These are phyloP conservation scores for Gynochthodes officinalis DNA, from an alignment of 257 asterid species.

Conservation along the genomic window DNA sequence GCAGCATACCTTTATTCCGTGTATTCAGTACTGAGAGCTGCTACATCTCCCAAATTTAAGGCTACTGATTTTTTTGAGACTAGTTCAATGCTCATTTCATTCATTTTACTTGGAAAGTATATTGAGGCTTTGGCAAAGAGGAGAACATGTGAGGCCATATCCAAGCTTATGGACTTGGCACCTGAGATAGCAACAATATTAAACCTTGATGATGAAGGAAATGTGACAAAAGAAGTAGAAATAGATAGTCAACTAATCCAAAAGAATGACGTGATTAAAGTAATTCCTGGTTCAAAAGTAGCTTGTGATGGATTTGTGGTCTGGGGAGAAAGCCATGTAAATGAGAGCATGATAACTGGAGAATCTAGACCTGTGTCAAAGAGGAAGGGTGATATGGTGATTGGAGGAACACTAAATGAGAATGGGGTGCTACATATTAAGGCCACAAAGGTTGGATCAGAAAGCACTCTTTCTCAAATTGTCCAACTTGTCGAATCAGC, in stretches of 20 bases:
- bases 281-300: conserved; percentile 69
- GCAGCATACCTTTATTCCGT: conserved; percentile 48
- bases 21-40: conserved; percentile 42
- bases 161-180: conserved; percentile 67
- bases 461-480: conserved; percentile 65
- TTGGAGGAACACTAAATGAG: conserved; percentile 71
- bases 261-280: conserved; percentile 55
- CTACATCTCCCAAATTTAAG: conserved; percentile 31
- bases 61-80: conserved; percentile 48
- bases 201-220: conserved; percentile 36
- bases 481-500: conserved; percentile 53
- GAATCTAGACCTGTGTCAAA: conserved; percentile 66
- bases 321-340: conserved; percentile 48
- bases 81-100: conserved; percentile 45
- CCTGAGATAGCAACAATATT: conserved; percentile 40
- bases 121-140: conserved; percentile 43
- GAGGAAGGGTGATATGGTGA: conserved; percentile 53
- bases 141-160: conserved; percentile 40
- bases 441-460: conserved; percentile 70
- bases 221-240: conserved; percentile 54
- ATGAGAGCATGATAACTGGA: conserved; percentile 56
- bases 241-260: conserved; percentile 61
- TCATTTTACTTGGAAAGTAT: conserved; percentile 45
- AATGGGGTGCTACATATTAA: conserved; percentile 58
- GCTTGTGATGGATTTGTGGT: conserved; percentile 74